Percentiles rank a stretch among this genome's conserved stretches.
Conservation (phyloP, 805 yeast species). For the Cyberlindnera bimundalis region DNA sequence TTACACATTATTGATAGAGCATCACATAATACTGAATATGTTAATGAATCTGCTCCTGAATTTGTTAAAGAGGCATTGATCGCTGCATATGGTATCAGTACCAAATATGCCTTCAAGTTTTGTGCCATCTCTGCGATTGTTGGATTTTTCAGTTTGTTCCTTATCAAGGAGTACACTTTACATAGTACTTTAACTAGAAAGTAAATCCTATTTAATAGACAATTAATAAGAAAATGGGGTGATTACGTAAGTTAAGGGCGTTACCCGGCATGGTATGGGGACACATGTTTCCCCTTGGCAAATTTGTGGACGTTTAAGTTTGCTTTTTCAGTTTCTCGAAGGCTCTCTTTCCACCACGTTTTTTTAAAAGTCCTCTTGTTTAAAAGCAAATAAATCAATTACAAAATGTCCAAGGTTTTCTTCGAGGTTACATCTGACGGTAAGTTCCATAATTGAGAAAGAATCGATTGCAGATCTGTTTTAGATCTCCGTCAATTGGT, state of each 20-base stretch:
- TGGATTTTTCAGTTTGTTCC: constrained; percentile 39
- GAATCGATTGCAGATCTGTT: no score
- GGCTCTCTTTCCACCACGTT: background rate
- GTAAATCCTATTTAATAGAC: no score
- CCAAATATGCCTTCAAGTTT: constrained; percentile 52
- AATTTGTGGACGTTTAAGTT: no score
- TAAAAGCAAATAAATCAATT: background rate
- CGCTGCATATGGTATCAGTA: constrained; percentile 49
- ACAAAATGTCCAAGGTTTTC: constrained; percentile 64
- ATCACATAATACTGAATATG: constrained; percentile 52
- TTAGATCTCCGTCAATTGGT: no score
- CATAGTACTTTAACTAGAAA: constrained; percentile 48
- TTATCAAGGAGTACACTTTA: constrained; percentile 56
- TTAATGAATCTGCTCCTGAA: constrained; percentile 47
- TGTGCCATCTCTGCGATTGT: constrained; percentile 35
- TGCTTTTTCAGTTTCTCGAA: background rate
- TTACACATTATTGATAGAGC: constrained; percentile 47
- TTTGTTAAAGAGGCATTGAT: constrained; percentile 44
- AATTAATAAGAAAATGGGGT: no score
- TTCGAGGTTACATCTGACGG: constrained; percentile 83
- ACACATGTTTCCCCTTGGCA: background rate
- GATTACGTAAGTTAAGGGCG: no score
- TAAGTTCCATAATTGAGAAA: no score
- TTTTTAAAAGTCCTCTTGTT: no score
- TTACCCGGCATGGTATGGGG: no score